phyloP scores from a whole-genome alignment of 345 rosid species.

The Heritiera fomes region DNA sequence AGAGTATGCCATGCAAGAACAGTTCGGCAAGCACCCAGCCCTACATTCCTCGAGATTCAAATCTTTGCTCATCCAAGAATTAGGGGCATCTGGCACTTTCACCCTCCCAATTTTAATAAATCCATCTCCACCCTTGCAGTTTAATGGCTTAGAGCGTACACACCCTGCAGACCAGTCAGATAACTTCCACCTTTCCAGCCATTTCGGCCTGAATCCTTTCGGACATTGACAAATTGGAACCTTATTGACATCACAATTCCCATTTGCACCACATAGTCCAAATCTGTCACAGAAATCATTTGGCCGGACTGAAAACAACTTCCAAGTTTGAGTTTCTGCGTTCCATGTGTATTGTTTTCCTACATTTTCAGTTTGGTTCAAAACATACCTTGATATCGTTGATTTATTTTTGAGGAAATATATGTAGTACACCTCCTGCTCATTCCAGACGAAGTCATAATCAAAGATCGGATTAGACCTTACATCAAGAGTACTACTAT shows the following conservation, averaged over 20 bases:
- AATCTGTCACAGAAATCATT: too few species aligned
- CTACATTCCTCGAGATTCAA: constrained; percentile 26
- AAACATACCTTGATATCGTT: too few species aligned
- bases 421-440: constrained; percentile 13
- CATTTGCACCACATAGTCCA: constrained; percentile 34
- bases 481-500: constrained; percentile 16
- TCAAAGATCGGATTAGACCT: neutral
- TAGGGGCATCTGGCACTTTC: constrained; percentile 42
- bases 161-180: constrained; percentile 49
- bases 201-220: constrained; percentile 39
- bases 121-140: constrained; percentile 17
- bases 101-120: constrained; percentile 12
- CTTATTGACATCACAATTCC: constrained; percentile 32
- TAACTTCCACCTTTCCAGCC: constrained; percentile 27
- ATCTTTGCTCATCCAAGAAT: constrained; percentile 25
- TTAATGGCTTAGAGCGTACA: constrained; percentile 25
- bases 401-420: too few species aligned
- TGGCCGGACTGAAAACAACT: too few species aligned
- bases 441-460: constrained; percentile 31
- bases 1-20: constrained; percentile 27
- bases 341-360: too few species aligned
- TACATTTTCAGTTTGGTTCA: too few species aligned
- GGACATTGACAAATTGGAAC: constrained; percentile 42
- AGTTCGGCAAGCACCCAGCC: constrained; percentile 17
- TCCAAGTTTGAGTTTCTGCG: too few species aligned